Conservation (phyloP, 2,329 filamentous ascomycete species). For the Raffaelea ambrosiae region DNA sequence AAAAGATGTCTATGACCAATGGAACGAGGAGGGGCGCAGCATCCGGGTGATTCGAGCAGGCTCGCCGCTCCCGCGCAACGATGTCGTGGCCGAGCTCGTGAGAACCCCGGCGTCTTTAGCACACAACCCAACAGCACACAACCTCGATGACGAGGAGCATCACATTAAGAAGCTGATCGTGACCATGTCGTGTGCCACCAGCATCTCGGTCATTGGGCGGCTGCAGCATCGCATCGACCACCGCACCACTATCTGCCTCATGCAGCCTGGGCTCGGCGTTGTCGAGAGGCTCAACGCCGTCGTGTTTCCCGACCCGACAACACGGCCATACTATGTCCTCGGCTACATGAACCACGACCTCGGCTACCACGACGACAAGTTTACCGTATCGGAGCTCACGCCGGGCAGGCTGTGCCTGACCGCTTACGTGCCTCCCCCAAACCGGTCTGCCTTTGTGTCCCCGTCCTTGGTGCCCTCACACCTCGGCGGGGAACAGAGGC, state of each 20-base stretch:
- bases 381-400: constrained; percentile 18
- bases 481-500: no score
- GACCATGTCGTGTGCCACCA: constrained; percentile 19
- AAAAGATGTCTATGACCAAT: constrained; percentile 14
- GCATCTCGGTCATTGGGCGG: constrained; percentile 15
- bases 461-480: no score
- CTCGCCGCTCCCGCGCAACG: not conserved
- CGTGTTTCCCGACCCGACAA: constrained; percentile 58
- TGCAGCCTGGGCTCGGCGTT: constrained; percentile 57
- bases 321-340: constrained; percentile 67
- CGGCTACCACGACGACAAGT: constrained; percentile 17
- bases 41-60: constrained; percentile 10
- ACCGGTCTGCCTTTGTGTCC: no score
- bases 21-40: constrained; percentile 12
- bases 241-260: constrained; percentile 23
- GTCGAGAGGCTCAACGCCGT: constrained; percentile 66
- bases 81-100: constrained; percentile 17
- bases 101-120: no score
- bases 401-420: constrained; percentile 26
- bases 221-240: constrained; percentile 22
- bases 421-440: not conserved
- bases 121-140: not conserved
- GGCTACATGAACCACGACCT: constrained; percentile 50
- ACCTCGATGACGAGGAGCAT: not conserved
- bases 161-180: constrained; percentile 22